Evolutionary conservation across 495 filamentous ascomycete genomes (phyloP).

Genomic region (Xylaria palmicola): DNA sequence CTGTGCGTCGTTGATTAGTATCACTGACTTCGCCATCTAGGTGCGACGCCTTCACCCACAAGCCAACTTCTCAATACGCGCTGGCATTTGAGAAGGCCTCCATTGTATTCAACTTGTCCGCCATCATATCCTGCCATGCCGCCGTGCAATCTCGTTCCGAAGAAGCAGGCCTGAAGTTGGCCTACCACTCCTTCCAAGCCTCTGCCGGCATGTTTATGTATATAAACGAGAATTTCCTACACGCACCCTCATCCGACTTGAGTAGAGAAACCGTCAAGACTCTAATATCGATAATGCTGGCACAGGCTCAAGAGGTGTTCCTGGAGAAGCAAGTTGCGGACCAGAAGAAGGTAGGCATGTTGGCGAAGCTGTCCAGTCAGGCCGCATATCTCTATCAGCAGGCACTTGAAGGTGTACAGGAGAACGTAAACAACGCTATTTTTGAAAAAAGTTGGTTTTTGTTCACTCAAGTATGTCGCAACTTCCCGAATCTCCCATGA

Average conservation of each 20-base stretch:
- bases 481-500: neutral
- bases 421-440: constrained; percentile 85
- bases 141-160: constrained; percentile 90
- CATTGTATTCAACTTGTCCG: constrained; percentile 99
- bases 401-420: constrained; percentile 83
- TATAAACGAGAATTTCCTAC: constrained; percentile 98
- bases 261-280: constrained; percentile 95
- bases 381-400: constrained; percentile 85
- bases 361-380: constrained; percentile 92
- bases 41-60: constrained; percentile 98
- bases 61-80: constrained; percentile 91
- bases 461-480: constrained; percentile 65
- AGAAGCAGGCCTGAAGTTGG: constrained; percentile 88
- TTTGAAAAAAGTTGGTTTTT: constrained; percentile 96
- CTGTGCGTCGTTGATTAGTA: neutral
- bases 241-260: constrained; percentile 91
- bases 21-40: constrained; percentile 47
- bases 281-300: constrained; percentile 86
- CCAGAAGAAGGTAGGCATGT: constrained; percentile 85
- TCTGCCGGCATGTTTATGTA: constrained; percentile 99
- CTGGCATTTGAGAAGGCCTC: constrained; percentile 98
- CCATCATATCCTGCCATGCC: constrained; percentile 93
- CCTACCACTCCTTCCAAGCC: constrained; percentile 97
- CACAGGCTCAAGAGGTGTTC: constrained; percentile 95
- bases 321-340: constrained; percentile 94